Conservation (phyloP, 768 basidiomycete genomes). For the Tephrocybe rancida region DNA sequence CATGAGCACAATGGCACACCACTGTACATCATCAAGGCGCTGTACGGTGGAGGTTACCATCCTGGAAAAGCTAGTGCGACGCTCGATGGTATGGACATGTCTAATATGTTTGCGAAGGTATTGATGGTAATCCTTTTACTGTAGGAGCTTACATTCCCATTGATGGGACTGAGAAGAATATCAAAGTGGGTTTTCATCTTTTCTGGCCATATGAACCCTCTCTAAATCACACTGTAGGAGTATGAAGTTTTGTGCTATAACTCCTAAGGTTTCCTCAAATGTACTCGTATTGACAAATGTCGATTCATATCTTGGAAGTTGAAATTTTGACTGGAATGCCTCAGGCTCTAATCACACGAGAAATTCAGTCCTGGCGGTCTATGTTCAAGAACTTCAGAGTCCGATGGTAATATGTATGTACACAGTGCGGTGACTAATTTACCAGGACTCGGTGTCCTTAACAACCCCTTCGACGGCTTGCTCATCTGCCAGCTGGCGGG, state of each 20-base stretch:
- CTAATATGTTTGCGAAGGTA: neutral
- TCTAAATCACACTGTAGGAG: constrained; percentile 20
- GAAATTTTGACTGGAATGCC: no score
- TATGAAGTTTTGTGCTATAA: constrained; percentile 42
- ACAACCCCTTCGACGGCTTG: constrained; percentile 35
- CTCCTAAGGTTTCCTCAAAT: neutral
- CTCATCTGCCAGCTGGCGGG: constrained; percentile 47
- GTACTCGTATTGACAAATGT: no score
- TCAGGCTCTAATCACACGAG: no score
- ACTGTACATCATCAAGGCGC: constrained; percentile 64
- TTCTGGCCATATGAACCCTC: neutral
- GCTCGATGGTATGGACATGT: constrained; percentile 42
- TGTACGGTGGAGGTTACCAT: constrained; percentile 49
- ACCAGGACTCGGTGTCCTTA: constrained; percentile 49
- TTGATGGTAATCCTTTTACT: neutral
- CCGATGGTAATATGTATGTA: constrained; percentile 10
- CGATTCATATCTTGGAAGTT: no score
- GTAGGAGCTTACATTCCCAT: constrained; percentile 60
- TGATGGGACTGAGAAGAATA: constrained; percentile 49
- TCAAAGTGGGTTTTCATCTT: constrained; percentile 40
- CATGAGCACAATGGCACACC: constrained; percentile 60
- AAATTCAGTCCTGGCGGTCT: neutral
- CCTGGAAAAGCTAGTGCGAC: constrained; percentile 68
- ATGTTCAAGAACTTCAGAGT: neutral
- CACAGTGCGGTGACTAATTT: constrained; percentile 14